These are phyloP conservation scores for Themeda triandra DNA, from an alignment of 176 grass and related monocot genomes.

Conservation along the genomic window DNA sequence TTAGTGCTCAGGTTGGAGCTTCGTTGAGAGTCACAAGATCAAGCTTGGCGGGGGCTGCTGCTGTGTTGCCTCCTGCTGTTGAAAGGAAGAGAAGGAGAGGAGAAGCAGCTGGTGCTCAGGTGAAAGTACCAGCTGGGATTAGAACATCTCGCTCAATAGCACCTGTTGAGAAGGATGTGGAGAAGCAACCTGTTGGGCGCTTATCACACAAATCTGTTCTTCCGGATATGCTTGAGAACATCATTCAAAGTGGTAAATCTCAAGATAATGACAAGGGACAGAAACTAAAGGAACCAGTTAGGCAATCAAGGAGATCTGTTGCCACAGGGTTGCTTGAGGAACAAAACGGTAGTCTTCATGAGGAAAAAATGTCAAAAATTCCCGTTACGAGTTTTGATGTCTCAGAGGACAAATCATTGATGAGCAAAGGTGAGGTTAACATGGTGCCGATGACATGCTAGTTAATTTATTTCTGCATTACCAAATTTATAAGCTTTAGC, in stretches of 20 bases:
- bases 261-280: too few relatives aligned
- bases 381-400: background rate
- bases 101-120: background rate
- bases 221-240: background rate
- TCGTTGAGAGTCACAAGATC: constrained; percentile 27
- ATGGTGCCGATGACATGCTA: background rate
- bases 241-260: too few relatives aligned
- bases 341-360: background rate
- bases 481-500: background rate
- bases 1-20: background rate
- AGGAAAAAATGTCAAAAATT: background rate
- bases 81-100: constrained; percentile 23
- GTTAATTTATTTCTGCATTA: background rate
- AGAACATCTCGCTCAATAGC: constrained; percentile 9
- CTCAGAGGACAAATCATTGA: background rate
- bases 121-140: constrained; percentile 3
- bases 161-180: background rate
- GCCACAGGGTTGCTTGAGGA: too few relatives aligned
- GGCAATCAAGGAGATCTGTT: too few relatives aligned
- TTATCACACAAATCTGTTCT: constrained; percentile 18
- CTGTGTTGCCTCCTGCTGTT: constrained; percentile 1
- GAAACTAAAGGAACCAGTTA: too few relatives aligned
- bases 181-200: constrained; percentile 14
- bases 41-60: background rate
- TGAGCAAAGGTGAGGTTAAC: background rate